Evolutionary conservation across 2,329 filamentous ascomycete species (phyloP), one percentile per base, ranked within the genome.

Genomic region (Rutstroemia sp.): DNA sequence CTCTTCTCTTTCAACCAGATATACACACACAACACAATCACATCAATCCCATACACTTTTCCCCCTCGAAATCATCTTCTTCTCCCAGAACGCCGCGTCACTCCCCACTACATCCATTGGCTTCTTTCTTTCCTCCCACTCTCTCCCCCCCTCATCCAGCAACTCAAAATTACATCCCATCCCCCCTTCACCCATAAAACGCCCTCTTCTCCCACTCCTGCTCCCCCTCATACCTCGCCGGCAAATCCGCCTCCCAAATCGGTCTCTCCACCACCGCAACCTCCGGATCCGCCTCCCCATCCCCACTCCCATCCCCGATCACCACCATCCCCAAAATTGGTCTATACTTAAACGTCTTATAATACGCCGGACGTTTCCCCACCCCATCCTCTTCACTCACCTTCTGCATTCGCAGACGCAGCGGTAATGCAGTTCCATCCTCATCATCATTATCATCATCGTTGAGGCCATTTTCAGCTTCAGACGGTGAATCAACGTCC

Each of bases 291-390:
- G 69, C 69, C 25, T 73, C 70, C 19, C 62, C 64, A 53, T 65
- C 67, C 37, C 61, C 60, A 6, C 57, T 63, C 60, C 19, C 64
- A 60, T 45, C 62, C 54, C 54, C 63, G 60, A 79, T 71, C 45
- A 76, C 75, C 38, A 82, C 78, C 39, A 84, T 73, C 54, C 92
- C 94, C 59, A 99, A 76, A 64, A 99, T 91, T n/a, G 92, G 89
- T 57, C 92, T 81, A 73, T 97, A 99, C 72, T 95, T 95, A 77
- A 88, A 91, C 5, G 92, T 95, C 69, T 86, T 83, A 89, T 91
- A 97, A 21, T 55, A 57, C 51, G 58, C 52, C 23, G 52, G 44
- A 8, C 44, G 34, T 46, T 53, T 54, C 19, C 51, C 54, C 17
- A 41, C 27, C 45, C 49, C 58, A 34, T 42, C 52, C 72, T 51